phyloP scores from a whole-genome alignment of 345 rosid genomes.

The Rubroshorea leprosula region DNA sequence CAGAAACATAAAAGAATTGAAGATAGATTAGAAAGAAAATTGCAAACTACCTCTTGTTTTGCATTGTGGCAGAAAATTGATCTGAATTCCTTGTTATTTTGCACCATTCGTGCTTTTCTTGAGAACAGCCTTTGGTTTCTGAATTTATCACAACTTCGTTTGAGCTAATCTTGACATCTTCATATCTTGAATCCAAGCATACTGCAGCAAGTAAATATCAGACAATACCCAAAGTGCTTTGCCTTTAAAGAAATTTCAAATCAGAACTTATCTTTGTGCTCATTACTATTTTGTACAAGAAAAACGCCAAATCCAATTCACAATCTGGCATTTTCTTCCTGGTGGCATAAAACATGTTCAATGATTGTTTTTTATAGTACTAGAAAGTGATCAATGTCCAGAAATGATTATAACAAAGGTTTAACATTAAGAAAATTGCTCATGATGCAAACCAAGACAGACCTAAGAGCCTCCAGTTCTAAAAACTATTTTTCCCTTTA shows the following conservation, averaged over 20 bases:
- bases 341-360: background rate
- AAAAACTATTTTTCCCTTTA: too few species aligned
- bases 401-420: too few species aligned
- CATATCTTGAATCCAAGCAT: conserved; percentile 49
- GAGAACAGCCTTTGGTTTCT: conserved; percentile 39
- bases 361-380: background rate
- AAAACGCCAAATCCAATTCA: background rate
- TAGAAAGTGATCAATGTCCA: too few species aligned
- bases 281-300: background rate
- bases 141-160: conserved; percentile 55
- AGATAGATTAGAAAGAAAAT: background rate
- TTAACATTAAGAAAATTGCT: background rate
- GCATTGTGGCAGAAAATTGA: conserved; percentile 51
- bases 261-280: background rate
- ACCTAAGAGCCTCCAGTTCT: too few species aligned
- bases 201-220: conserved; percentile 39
- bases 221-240: background rate
- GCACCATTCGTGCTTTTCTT: conserved; percentile 68
- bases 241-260: background rate
- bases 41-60: conserved; percentile 52
- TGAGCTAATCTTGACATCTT: conserved; percentile 59
- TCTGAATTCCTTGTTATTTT: conserved; percentile 57
- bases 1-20: background rate
- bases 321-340: background rate
- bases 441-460: too few species aligned